phyloP scores from a whole-genome alignment of 176 grass and related monocot species.

The Zea luxurians region DNA sequence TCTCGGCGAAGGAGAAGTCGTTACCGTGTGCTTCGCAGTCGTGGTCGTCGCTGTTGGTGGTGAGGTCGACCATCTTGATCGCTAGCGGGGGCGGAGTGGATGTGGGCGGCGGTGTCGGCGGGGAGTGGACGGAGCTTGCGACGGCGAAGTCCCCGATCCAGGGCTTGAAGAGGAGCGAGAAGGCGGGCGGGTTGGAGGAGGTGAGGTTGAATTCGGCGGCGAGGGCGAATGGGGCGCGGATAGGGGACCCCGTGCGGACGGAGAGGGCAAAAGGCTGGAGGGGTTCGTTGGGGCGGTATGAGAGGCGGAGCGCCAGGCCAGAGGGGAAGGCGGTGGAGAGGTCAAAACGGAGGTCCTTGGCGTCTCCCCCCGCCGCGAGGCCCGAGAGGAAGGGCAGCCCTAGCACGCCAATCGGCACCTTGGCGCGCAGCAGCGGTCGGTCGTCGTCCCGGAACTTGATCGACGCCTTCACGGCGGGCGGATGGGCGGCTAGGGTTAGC shows the following conservation, averaged over 20 bases:
- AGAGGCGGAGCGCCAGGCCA: slow-evolving; percentile 68
- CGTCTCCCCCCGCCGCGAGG: slow-evolving; percentile 55
- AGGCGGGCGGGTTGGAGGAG: slow-evolving; percentile 51
- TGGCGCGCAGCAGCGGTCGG: slow-evolving; percentile 65
- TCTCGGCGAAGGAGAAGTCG: slow-evolving; percentile 30
- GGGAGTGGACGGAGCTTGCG: slow-evolving; percentile 60
- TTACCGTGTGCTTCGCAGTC: slow-evolving; percentile 30
- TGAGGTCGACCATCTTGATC: slow-evolving; percentile 47
- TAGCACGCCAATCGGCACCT: slow-evolving; percentile 78
- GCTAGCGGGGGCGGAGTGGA: slow-evolving; percentile 25
- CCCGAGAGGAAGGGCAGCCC: slow-evolving; percentile 80
- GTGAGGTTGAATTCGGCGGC: no score
- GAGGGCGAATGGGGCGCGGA: slow-evolving; percentile 1
- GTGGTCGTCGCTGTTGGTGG: slow-evolving; percentile 36
- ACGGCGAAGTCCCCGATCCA: slow-evolving; percentile 75
- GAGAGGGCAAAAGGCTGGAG: slow-evolving; percentile 66
- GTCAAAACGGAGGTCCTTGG: slow-evolving; percentile 73
- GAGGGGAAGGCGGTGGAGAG: slow-evolving; percentile 67
- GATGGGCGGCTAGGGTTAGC: slow-evolving; percentile 37
- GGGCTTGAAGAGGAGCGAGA: slow-evolving; percentile 82
- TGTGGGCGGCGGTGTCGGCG: slow-evolving; percentile 10
- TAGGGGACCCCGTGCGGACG: slow-evolving; percentile 70
- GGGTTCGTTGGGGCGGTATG: slow-evolving; percentile 74
- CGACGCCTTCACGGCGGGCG: slow-evolving; percentile 76
- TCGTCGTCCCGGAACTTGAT: slow-evolving; percentile 89